Evolutionary conservation across 805 yeast genomes (phyloP), one percentile per base, ranked within the genome.

Genomic region (Saturnispora dispora): DNA sequence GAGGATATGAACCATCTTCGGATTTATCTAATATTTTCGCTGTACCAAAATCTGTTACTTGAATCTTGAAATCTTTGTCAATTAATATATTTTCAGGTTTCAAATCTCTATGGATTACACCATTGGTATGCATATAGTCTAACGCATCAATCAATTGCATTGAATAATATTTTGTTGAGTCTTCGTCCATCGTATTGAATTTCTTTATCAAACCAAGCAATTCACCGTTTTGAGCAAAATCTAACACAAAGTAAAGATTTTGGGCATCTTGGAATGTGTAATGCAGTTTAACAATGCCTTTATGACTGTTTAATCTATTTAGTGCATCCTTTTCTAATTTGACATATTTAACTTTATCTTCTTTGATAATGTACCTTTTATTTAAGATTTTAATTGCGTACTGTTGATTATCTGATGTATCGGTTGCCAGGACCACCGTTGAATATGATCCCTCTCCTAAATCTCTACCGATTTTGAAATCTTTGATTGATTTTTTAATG

Each of bases 401-500:
- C 68, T 79, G 66, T 63, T 73, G 66, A 59, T 78, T 71, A 10
- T 85, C 82, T 55, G 79, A 78, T 15, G 76, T 62, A 62, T 91
- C 99, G 1, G 83, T 73, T 1, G 96, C 99, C 51, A 88, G 81
- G 56, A 82, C 83, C 9, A 91, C 99, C 0, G 96, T 88, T 3
- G 97, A 90, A 63, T 91, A 93, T 2, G 97, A 88, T 1, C 99
- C 99, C 65, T 89, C 96, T 2, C 99, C 99, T 17, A 93, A 74
- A 27, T 83, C 82, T 36, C 85, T 81, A 15, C 96, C 96, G 60
- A 93, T 82, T 57, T 81, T 82, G 66, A 90, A 93, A 65, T 93
- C 98, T 57, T 82, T 81, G 25, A 88, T 93, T 20, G 83, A 68
- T 60, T 67, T 67, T 35, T 64, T 76, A 44, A 73, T 80, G 50